phyloP scores from a whole-genome alignment of 2,329 filamentous ascomycete species.

The Macrophomina pseudophaseolina region DNA sequence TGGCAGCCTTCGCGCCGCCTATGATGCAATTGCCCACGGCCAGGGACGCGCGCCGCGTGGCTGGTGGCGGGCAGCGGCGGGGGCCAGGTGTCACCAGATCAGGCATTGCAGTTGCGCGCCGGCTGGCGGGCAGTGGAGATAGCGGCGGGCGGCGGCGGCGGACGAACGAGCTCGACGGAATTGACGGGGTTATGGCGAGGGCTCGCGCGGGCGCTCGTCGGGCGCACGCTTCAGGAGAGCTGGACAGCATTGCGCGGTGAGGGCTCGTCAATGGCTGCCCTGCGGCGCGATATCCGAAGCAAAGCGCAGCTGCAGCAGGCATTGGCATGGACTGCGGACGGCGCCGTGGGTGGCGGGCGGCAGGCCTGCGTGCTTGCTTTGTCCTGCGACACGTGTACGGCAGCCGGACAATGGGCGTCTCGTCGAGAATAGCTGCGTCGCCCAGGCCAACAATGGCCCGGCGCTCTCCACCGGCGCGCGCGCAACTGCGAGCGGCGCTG shows the following conservation, averaged over 20 bases:
- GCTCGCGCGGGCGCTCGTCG: constrained; percentile 18
- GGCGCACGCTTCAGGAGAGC: constrained; percentile 7
- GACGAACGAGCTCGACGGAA: background rate
- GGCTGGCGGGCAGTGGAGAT: constrained; percentile 4
- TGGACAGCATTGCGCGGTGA: background rate
- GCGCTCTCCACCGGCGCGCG: constrained; percentile 1
- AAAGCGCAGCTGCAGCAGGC: background rate
- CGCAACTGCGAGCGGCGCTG: background rate
- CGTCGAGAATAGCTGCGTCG: constrained; percentile 20
- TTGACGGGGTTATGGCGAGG: background rate
- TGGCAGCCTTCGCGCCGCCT: constrained; percentile 18
- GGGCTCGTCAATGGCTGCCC: constrained; percentile 26
- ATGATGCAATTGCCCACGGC: constrained; percentile 25
- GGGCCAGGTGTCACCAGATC: constrained; percentile 22
- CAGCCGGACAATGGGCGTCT: constrained; percentile 21
- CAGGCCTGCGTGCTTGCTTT: constrained; percentile 7
- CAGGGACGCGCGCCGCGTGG: constrained; percentile 21
- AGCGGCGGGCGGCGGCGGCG: constrained; percentile 4
- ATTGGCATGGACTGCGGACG: constrained; percentile 17
- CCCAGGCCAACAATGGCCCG: constrained; percentile 15
- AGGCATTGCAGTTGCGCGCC: constrained; percentile 9
- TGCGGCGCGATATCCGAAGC: constrained; percentile 16
- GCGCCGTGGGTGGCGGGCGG: constrained; percentile 12
- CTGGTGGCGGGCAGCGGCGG: constrained; percentile 10
- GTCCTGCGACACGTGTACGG: constrained; percentile 24